Percentiles rank a stretch among this genome's conserved stretches.
Evolutionary conservation across 495 filamentous ascomycete genomes (phyloP).

Genomic region (Pyrenula aspistea): DNA sequence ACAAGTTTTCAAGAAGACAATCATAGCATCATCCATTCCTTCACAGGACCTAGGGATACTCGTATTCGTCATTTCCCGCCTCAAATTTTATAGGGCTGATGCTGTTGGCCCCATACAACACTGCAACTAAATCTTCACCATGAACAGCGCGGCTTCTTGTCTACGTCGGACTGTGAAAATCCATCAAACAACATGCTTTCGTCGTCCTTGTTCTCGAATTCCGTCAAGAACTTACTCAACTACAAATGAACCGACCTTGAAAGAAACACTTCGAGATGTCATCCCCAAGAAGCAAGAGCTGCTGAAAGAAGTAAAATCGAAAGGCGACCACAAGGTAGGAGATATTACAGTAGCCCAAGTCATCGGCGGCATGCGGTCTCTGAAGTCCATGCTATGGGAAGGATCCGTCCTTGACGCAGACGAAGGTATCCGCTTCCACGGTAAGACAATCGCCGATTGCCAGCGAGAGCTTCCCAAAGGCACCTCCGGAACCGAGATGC

Average conservation of each 20-base stretch:
- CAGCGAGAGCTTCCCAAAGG: conserved; percentile 89
- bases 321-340: conserved; percentile 72
- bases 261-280: conserved; percentile 63
- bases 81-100: too few species aligned
- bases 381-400: conserved; percentile 98
- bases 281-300: conserved; percentile 91
- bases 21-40: too few species aligned
- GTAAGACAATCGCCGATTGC: conserved; percentile 95
- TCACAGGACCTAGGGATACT: too few species aligned
- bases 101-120: too few species aligned
- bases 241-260: conserved; percentile 66
- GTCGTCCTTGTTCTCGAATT: background rate
- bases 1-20: too few species aligned
- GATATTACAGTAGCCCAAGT: conserved; percentile 91
- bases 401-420: conserved; percentile 93
- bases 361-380: conserved; percentile 91
- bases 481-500: conserved; percentile 90
- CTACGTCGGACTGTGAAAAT: background rate
- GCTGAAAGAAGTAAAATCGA: conserved; percentile 78
- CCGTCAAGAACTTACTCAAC: background rate
- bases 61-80: too few species aligned
- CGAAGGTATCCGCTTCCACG: conserved; percentile 97
- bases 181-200: background rate
- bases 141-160: background rate
- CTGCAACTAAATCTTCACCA: background rate